A percentile compares a stretch with the other conserved stretches of the same genome.
Evolutionary conservation across 1,284 basidiomycete genomes (phyloP).

Genomic region (Leccinum subrobustum): DNA sequence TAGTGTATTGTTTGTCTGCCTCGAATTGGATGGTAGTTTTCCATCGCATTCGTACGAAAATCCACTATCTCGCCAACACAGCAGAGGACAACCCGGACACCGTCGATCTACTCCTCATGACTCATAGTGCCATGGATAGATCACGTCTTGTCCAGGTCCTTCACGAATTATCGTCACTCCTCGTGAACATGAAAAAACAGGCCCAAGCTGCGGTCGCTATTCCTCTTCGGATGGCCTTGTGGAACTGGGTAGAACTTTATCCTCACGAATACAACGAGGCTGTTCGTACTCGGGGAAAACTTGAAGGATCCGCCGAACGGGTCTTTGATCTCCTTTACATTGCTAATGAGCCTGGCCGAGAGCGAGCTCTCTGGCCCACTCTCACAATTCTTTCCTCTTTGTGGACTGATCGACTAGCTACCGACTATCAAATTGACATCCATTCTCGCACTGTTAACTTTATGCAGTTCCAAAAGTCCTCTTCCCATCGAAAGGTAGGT

Average conservation of each 20-base stretch:
- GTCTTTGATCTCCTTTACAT: slow-evolving; percentile 78
- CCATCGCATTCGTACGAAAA: slow-evolving; percentile 69
- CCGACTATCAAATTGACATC: slow-evolving; percentile 47
- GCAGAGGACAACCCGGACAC: slow-evolving; percentile 60
- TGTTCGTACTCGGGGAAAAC: slow-evolving; percentile 57
- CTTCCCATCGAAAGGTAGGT: slow-evolving; percentile 42
- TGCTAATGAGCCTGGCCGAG: slow-evolving; percentile 51
- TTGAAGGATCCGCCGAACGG: slow-evolving; percentile 81
- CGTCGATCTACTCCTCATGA: slow-evolving; percentile 74
- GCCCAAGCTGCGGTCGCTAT: slow-evolving; percentile 73
- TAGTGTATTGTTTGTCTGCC: slow-evolving; percentile 87
- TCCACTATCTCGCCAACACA: slow-evolving; percentile 59
- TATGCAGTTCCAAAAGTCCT: slow-evolving; percentile 33
- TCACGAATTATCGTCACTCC: slow-evolving; percentile 79
- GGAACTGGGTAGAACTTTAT: slow-evolving; percentile 90
- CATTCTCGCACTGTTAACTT: slow-evolving; percentile 36
- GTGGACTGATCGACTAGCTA: slow-evolving; percentile 71
- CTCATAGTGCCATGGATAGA: slow-evolving; percentile 68
- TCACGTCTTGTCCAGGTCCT: slow-evolving; percentile 63
- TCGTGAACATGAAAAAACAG: slow-evolving; percentile 81
- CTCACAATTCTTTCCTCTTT: slow-evolving; percentile 77
- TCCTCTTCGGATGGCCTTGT: slow-evolving; percentile 78
- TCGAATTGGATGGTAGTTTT: slow-evolving; percentile 89
- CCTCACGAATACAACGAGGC: slow-evolving; percentile 80
- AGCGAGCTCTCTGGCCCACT: slow-evolving; percentile 77